These are phyloP conservation scores for Knoxia roxburghii DNA, from an alignment of 257 asterid species.

Conservation along the genomic window DNA sequence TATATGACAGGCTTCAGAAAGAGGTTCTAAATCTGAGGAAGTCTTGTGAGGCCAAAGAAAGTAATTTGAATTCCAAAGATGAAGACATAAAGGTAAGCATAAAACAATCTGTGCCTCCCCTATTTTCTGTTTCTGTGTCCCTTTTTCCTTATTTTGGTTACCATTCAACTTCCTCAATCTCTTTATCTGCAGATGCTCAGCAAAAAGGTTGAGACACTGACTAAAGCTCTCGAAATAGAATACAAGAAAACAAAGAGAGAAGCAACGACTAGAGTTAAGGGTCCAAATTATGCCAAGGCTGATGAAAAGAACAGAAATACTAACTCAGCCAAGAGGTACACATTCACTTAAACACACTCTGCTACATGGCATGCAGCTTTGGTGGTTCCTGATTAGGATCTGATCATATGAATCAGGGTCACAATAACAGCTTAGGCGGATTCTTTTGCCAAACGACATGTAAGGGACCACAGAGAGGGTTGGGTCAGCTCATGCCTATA, in stretches of 20 bases:
- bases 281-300: constrained; percentile 29
- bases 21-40: constrained; percentile 74
- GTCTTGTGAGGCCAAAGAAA: constrained; percentile 47
- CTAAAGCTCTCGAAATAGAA: constrained; percentile 61
- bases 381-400: not conserved
- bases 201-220: constrained; percentile 59
- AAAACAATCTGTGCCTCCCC: not conserved
- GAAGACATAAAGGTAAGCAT: constrained; percentile 64
- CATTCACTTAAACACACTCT: constrained; percentile 1
- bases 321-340: constrained; percentile 44
- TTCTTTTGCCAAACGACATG: not conserved
- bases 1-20: constrained; percentile 84
- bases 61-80: constrained; percentile 50
- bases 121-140: not conserved
- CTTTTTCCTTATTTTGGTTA: not conserved
- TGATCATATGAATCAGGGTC: constrained; percentile 8
- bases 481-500: not conserved
- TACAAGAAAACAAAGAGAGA: constrained; percentile 65
- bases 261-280: constrained; percentile 50
- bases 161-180: not conserved
- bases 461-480: not conserved
- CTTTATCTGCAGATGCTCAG: constrained; percentile 46
- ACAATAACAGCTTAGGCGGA: constrained; percentile 2
- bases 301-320: constrained; percentile 35
- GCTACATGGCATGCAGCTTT: not conserved